Evolutionary conservation across 2,329 filamentous ascomycete genomes (phyloP), one percentile per base, ranked within the genome.

Genomic region (Ceratocystis destructans): DNA sequence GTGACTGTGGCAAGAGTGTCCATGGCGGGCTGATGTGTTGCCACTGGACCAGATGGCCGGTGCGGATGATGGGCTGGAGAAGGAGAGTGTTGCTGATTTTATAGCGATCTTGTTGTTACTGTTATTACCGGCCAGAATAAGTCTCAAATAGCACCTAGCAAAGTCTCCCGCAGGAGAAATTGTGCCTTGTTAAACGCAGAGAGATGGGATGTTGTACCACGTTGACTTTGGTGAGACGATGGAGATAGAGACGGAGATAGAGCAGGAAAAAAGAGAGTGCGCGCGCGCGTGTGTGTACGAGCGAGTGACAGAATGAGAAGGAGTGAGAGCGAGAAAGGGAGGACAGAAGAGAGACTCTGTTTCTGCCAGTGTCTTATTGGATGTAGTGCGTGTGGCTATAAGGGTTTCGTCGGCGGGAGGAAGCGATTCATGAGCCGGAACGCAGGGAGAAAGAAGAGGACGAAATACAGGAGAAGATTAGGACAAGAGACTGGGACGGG

Each of bases 1-100:
- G 57, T 65, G 20, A 10, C 55, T 65, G 59, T 66, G 7, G 59
- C 57, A 53, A 66, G 45, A 25, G 44, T 25, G 55, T 50, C 62
- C 64, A 66, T 62, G 57, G 57, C 48, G 37, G 53, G 25, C 33
- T 59, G 4, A 7, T 17, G 2, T 22, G 1, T 25, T 59, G 28
- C 25, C 28, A 20, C 25, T 17, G 25, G 17, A 31, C 53, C 8
- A 28, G 10, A 15, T 5, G 25, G 53, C 25, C n/a, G 50, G n/a
- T 25, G 22, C n/a, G 22, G 33, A 37, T 37, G 12, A 12, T 22
- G 50, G 7, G 7, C n/a, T 20, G 20, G 50, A 55, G 22, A 28
- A 55, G 20, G 50, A 28, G 45, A 62, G 20, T 20, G 22, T 31
- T 22, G 33, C n/a, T 45, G 33, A 37, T 25, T 62, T 44, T 53